A percentile compares a stretch with the other conserved stretches of the same genome.
phyloP scores from a whole-genome alignment of 2,329 filamentous ascomycete species.

The Curvularia hawaiiensis region DNA sequence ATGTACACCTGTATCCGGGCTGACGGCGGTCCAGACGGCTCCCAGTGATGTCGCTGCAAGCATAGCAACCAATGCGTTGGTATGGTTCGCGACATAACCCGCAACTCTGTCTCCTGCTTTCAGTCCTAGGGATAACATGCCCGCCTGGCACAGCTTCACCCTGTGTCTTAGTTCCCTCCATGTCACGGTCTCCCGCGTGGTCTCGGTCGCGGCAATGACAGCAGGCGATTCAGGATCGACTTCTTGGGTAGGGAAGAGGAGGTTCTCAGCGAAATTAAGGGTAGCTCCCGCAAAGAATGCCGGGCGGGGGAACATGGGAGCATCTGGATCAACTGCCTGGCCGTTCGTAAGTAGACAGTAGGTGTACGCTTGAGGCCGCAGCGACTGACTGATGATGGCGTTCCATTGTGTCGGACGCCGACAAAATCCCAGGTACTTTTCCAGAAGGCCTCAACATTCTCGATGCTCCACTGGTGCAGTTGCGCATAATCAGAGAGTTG shows the following conservation, averaged over 20 bases:
- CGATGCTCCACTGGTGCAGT: conserved; percentile 86
- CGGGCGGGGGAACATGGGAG: conserved; percentile 83
- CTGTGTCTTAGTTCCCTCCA: conserved; percentile 82
- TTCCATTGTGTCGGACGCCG: conserved; percentile 70
- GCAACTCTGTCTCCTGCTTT: conserved; percentile 65
- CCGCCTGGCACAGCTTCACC: conserved; percentile 74
- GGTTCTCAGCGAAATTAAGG: conserved; percentile 94
- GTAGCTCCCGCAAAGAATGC: conserved; percentile 79
- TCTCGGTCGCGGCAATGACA: conserved; percentile 82
- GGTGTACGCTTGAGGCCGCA: background rate
- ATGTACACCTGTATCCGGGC: conserved; percentile 88
- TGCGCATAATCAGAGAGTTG: conserved; percentile 69
- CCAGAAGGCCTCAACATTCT: conserved; percentile 80
- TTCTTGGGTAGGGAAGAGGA: conserved; percentile 74
- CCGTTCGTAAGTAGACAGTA: conserved; percentile 15
- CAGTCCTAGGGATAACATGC: conserved; percentile 70
- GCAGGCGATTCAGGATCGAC: conserved; percentile 67
- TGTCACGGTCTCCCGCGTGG: conserved; percentile 65
- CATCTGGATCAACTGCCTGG: conserved; percentile 70
- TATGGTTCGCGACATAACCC: conserved; percentile 87
- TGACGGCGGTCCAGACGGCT: conserved; percentile 91
- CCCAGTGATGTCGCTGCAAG: conserved; percentile 81
- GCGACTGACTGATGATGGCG: conserved; percentile 62
- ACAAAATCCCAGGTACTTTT: conserved; percentile 83
- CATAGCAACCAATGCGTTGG: conserved; percentile 85